Evolutionary conservation across 2,329 filamentous ascomycete genomes (phyloP), one percentile per base, ranked within the genome.

Genomic region (Aspergillus unguis): DNA sequence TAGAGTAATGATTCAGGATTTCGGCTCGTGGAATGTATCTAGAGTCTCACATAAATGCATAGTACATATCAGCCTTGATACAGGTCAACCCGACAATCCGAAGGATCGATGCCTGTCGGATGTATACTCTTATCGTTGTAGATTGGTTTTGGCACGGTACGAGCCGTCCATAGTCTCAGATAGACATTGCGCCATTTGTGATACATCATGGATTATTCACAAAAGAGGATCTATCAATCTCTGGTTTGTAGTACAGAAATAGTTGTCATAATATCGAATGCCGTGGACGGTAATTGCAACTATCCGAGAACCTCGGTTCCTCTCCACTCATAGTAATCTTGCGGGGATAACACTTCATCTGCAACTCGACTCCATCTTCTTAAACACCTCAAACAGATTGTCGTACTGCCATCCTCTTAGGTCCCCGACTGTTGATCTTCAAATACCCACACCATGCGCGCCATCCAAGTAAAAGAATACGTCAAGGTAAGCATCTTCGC

Each of bases 401-500:
- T 17, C 17, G 17, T 17, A 17, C 17, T 17, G 17, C 17, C 17
- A 17, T 17, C 17, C 17, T 17, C 17, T 17, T 17, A 17, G 17
- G 17, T 17, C 17, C 17, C 17, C 17, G 17, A 17, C 6, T 35
- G 7, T 27, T 32, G 7, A 11, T 27, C 25, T n/a, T 26, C 32
- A 28, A 43, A 33, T 35, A 31, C 27, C 40, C 1, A n/a, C 63
- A 85, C 58, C 47, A 92, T 92, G 88, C 84, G 83, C 62, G 89
- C 83, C 63, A 89, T 91, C 53, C 83, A 90, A 70, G 74, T 91
- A 52, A 82, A 78, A 60, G 76, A 88, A 79, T 90, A 90, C 65
- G 85, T 90, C 72, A 85, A 88, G 76, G 87, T 87, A 75, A 26
- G 45, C 28, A 31, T 17, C 36, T 11, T 33, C 28, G 17, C 43